Percentiles rank a stretch among this genome's conserved stretches.
Conservation (phyloP, 345 rosid genomes). For the Sonneratia caseolaris region DNA sequence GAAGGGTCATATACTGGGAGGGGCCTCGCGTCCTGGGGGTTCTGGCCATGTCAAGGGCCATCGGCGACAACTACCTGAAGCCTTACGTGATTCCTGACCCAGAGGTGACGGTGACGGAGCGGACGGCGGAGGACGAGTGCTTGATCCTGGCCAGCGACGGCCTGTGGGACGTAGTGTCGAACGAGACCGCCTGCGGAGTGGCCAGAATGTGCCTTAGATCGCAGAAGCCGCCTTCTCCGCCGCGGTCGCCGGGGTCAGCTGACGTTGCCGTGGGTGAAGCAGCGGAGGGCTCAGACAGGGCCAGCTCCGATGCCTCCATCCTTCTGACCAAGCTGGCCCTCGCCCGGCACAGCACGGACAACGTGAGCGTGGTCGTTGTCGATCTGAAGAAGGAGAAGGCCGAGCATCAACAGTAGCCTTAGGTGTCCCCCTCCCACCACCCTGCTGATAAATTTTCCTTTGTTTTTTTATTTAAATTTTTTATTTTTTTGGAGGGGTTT, state of each 20-base stretch:
- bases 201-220: slow-evolving; percentile 48
- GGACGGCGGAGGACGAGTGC: slow-evolving; percentile 51
- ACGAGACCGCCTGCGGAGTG: slow-evolving; percentile 50
- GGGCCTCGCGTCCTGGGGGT: slow-evolving; percentile 64
- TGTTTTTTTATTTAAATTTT: neutral
- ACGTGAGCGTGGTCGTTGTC: slow-evolving; percentile 75
- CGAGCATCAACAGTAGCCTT: slow-evolving; percentile 1
- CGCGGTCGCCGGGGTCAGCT: slow-evolving; percentile 12
- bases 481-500: neutral
- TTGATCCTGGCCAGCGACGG: slow-evolving; percentile 67
- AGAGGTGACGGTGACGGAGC: slow-evolving; percentile 43
- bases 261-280: slow-evolving; percentile 15
- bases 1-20: slow-evolving; percentile 85
- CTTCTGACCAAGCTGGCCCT: slow-evolving; percentile 78
- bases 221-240: slow-evolving; percentile 16
- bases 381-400: slow-evolving; percentile 42
- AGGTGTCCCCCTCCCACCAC: neutral
- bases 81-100: slow-evolving; percentile 62
- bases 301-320: slow-evolving; percentile 64
- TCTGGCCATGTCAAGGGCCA: slow-evolving; percentile 69
- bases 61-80: slow-evolving; percentile 57
- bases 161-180: slow-evolving; percentile 66
- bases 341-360: slow-evolving; percentile 65
- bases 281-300: slow-evolving; percentile 38
- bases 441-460: neutral